Evolutionary conservation across 2,329 filamentous ascomycete species (phyloP).

Genomic region (Monosporascus ibericus): DNA sequence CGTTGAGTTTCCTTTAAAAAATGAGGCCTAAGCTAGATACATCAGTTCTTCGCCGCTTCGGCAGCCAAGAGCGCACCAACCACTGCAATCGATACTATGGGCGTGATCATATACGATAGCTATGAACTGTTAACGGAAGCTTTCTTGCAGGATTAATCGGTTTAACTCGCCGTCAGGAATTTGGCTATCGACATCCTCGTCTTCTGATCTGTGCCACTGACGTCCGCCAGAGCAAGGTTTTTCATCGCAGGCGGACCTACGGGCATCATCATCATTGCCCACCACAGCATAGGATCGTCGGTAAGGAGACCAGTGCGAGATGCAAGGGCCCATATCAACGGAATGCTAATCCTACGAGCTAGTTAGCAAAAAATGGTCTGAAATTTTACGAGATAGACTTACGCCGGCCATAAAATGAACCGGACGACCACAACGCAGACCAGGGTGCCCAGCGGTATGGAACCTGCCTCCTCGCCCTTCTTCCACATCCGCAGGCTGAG

Average conservation of each 20-base stretch:
- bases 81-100: conserved; percentile 13
- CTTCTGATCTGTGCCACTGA: conserved; percentile 10
- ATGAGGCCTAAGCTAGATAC: too few species aligned
- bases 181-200: conserved; percentile 15
- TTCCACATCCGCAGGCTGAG: conserved; percentile 42
- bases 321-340: conserved; percentile 42
- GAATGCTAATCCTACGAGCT: conserved; percentile 36
- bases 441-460: conserved; percentile 36
- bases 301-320: conserved; percentile 38
- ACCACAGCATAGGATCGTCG: conserved; percentile 51
- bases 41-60: conserved; percentile 6
- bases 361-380: neutral
- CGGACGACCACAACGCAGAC: conserved; percentile 41
- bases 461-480: conserved; percentile 33
- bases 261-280: conserved; percentile 54
- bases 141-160: neutral
- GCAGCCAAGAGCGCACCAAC: conserved; percentile 13
- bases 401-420: conserved; percentile 49
- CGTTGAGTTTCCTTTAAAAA: too few species aligned
- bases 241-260: conserved; percentile 50
- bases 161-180: conserved; percentile 13
- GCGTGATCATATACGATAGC: conserved; percentile 15
- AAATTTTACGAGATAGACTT: conserved; percentile 7
- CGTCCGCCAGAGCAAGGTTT: conserved; percentile 42
- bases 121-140: conserved; percentile 1